Percentiles rank a stretch among this genome's conserved stretches.
Evolutionary conservation across 129 eudicot genomes (phyloP).

Genomic region (Helichrysum umbraculigerum): DNA sequence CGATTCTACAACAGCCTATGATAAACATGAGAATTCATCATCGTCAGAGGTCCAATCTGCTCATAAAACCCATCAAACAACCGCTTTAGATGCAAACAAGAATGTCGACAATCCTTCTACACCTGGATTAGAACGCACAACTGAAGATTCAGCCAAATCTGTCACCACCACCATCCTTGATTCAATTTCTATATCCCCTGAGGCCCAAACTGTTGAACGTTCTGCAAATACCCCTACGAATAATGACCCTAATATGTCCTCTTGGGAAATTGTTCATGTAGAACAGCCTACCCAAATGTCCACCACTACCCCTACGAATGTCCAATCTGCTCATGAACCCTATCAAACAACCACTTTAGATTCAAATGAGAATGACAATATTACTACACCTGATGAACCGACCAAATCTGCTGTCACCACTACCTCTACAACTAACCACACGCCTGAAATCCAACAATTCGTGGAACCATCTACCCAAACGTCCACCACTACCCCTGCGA

Average conservation of each 20-base stretch:
- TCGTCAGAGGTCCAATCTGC: background rate
- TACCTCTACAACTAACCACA: background rate
- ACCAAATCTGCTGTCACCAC: background rate
- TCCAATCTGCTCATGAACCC: background rate
- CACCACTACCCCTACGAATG: background rate
- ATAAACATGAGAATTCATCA: background rate
- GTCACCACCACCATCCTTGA: background rate
- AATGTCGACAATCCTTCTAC: background rate
- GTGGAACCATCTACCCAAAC: background rate
- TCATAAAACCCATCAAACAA: background rate
- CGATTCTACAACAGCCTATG: background rate
- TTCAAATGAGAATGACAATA: background rate
- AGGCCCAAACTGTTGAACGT: background rate
- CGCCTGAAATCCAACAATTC: background rate
- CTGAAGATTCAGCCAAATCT: background rate
- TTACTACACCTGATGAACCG: background rate
- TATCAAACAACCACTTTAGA: background rate
- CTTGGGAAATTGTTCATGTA: background rate
- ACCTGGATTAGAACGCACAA: background rate
- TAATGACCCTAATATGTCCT: background rate
- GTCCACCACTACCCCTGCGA: background rate
- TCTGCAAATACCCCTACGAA: background rate
- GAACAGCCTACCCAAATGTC: background rate
- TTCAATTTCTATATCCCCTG: background rate
- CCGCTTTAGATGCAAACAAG: background rate